Percentiles rank a stretch among this genome's conserved stretches.
phyloP scores from a whole-genome alignment of 1,284 basidiomycete genomes.

The Agaricales sp. region DNA sequence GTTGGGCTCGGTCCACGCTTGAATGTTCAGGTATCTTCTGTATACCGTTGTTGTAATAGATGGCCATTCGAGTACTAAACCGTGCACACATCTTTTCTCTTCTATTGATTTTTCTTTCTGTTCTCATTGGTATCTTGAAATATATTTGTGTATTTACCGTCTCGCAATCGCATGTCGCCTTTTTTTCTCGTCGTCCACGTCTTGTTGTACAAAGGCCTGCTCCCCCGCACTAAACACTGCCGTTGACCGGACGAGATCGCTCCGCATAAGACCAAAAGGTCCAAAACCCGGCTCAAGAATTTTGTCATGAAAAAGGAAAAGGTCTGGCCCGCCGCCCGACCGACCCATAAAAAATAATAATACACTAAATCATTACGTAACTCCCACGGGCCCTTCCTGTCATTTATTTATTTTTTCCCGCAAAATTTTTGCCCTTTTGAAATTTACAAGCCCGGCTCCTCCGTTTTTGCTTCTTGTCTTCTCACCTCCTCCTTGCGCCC shows the following conservation, averaged over 20 bases:
- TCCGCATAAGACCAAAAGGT: background rate
- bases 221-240: background rate
- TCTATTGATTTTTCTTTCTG: conserved; percentile 7
- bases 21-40: conserved; percentile 36
- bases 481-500: background rate
- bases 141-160: background rate
- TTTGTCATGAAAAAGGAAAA: background rate
- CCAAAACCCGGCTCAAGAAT: background rate
- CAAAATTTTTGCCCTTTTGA: too few relatives aligned
- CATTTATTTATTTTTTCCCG: too few relatives aligned
- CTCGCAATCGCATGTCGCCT: background rate
- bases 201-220: too few relatives aligned
- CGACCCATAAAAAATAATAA: too few relatives aligned
- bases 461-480: background rate
- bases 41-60: conserved; percentile 15
- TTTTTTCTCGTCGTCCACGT: background rate
- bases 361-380: too few relatives aligned
- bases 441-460: background rate
- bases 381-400: too few relatives aligned
- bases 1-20: conserved; percentile 55
- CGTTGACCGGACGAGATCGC: background rate
- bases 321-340: too few relatives aligned
- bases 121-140: conserved; percentile 8
- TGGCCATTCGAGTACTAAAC: conserved; percentile 71
- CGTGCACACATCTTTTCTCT: conserved; percentile 32